Evolutionary conservation across 1,139 yeast species (phyloP).

Genomic region (Saccharomyces hybrid): DNA sequence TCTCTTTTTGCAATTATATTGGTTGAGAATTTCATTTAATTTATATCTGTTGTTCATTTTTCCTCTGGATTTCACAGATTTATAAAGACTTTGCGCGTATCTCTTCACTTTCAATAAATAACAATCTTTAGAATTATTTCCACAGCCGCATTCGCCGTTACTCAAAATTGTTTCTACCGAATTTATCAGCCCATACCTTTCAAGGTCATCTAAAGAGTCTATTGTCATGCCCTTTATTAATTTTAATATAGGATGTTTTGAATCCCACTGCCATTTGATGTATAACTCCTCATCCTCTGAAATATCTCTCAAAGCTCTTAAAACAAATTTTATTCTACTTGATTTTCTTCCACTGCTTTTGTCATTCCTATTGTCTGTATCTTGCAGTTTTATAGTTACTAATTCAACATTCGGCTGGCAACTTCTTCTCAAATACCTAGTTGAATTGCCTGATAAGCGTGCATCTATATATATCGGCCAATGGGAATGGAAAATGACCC

Average conservation of each 20-base stretch:
- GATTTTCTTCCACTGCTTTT: background rate
- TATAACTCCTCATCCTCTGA: slow-evolving; percentile 60
- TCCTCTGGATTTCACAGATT: slow-evolving; percentile 27
- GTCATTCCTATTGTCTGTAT: background rate
- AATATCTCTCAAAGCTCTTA: slow-evolving; percentile 47
- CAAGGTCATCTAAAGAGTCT: slow-evolving; percentile 40
- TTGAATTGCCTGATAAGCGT: slow-evolving; percentile 67
- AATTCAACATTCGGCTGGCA: slow-evolving; percentile 74
- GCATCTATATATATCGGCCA: slow-evolving; percentile 66
- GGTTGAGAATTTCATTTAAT: slow-evolving; percentile 28
- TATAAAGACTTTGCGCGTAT: slow-evolving; percentile 24
- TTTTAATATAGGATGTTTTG: slow-evolving; percentile 61
- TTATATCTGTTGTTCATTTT: slow-evolving; percentile 30
- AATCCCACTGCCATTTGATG: slow-evolving; percentile 86
- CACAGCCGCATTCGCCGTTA: slow-evolving; percentile 67
- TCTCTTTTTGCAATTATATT: slow-evolving; percentile 26
- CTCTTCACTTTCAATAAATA: slow-evolving; percentile 54
- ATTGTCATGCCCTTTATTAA: slow-evolving; percentile 37
- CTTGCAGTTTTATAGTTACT: slow-evolving; percentile 41
- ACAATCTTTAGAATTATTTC: slow-evolving; percentile 44
- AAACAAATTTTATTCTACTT: slow-evolving; percentile 2
- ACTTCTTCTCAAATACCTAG: slow-evolving; percentile 68
- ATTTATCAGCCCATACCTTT: slow-evolving; percentile 50
- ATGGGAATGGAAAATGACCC: slow-evolving; percentile 49
- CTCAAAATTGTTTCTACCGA: slow-evolving; percentile 56